Evolutionary conservation across 306 rosid species (phyloP).

Genomic region (apple (Malus domestica)): ASM211411v1 NC_041790.1:491501-492000

Average conservation of each 20-base stretch:
- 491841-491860: slow-evolving; percentile 23
- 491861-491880: slow-evolving; percentile 15
- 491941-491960: slow-evolving; percentile 5
- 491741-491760: slow-evolving; percentile 28
- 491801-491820: slow-evolving; percentile 15
- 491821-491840: slow-evolving; percentile 22
- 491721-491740: slow-evolving; percentile 45
- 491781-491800: slow-evolving; percentile 21
- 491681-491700: slow-evolving; percentile 44
- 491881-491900: neutral
- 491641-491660: neutral
- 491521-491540: slow-evolving; percentile 16
- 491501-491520: slow-evolving; percentile 27
- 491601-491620: slow-evolving; percentile 24
- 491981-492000: slow-evolving; percentile 47
- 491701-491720: slow-evolving; percentile 32
- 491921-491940: slow-evolving; percentile 2
- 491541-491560: slow-evolving; percentile 13
- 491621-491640: neutral
- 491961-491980: slow-evolving; percentile 23
- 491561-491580: slow-evolving; percentile 43
- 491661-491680: slow-evolving; percentile 38
- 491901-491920: slow-evolving; percentile 15
- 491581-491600: slow-evolving; percentile 20
- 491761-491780: slow-evolving; percentile 10